A percentile compares a stretch with the other conserved stretches of the same genome.
Evolutionary conservation across 2,329 filamentous ascomycete species (phyloP).

Genomic region (Botryotinia narcissicola): DNA sequence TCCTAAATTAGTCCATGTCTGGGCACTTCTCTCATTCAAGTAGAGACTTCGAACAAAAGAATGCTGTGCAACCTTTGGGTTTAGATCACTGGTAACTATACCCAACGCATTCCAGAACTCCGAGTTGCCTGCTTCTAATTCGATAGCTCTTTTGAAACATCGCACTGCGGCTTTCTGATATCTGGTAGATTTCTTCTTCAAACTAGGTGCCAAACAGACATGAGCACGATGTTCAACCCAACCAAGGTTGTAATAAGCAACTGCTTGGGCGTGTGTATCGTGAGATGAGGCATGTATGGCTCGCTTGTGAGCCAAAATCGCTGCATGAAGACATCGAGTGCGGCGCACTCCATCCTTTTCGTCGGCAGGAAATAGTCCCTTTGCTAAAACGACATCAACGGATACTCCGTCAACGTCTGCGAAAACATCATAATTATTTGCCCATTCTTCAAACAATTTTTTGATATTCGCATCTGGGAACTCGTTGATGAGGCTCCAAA

Average conservation of each 20-base stretch:
- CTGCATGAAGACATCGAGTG: slow-evolving; percentile 62
- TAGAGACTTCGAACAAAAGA: slow-evolving; percentile 90
- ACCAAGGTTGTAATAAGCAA: slow-evolving; percentile 96
- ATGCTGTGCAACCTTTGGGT: slow-evolving; percentile 86
- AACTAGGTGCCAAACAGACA: slow-evolving; percentile 54
- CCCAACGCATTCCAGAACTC: slow-evolving; percentile 98
- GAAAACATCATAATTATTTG: slow-evolving; percentile 58
- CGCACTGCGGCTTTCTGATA: slow-evolving; percentile 79
- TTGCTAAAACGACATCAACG: slow-evolving; percentile 40
- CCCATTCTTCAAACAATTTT: slow-evolving; percentile 55
- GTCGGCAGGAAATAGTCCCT: slow-evolving; percentile 38
- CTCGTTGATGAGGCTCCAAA: slow-evolving; percentile 63
- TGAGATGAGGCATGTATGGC: slow-evolving; percentile 70
- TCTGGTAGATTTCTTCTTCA: slow-evolving; percentile 57
- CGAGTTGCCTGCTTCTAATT: slow-evolving; percentile 87
- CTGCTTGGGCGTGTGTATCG: slow-evolving; percentile 83
- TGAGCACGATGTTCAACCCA: slow-evolving; percentile 90
- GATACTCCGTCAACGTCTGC: slow-evolving; percentile 67
- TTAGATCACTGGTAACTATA: slow-evolving; percentile 83
- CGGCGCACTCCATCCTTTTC: slow-evolving; percentile 44
- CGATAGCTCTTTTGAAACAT: slow-evolving; percentile 94
- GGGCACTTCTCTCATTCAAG: slow-evolving; percentile 81
- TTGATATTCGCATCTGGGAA: slow-evolving; percentile 61
- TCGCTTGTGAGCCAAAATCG: slow-evolving; percentile 83
- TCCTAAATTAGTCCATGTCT: slow-evolving; percentile 88